A percentile compares a stretch with the other conserved stretches of the same genome.
Conservation (phyloP, 2,329 filamentous ascomycete genomes). For the Arachnomyces sp. region DNA sequence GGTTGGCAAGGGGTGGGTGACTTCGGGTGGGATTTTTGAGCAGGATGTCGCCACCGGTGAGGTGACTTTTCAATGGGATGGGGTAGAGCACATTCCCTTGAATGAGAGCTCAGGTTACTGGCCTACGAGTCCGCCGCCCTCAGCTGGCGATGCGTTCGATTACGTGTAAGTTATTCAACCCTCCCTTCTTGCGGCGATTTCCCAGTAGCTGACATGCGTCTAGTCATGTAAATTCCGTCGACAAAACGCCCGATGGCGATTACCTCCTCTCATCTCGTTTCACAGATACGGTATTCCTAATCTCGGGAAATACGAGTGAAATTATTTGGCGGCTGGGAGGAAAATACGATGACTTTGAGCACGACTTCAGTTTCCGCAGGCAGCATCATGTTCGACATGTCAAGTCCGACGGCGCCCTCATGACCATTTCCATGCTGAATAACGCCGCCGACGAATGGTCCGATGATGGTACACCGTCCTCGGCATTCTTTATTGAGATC, state of each 20-base stretch:
- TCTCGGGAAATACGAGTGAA: conserved; percentile 39
- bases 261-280: conserved; percentile 21
- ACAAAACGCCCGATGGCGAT: conserved; percentile 15
- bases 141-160: conserved; percentile 17
- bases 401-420: conserved; percentile 20
- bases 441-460: conserved; percentile 26
- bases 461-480: conserved; percentile 22
- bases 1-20: conserved; percentile 18
- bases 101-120: conserved; percentile 21
- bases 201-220: conserved; percentile 12
- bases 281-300: conserved; percentile 37
- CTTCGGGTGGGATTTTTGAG: conserved; percentile 27
- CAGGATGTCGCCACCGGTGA: conserved; percentile 25
- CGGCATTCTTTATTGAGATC: conserved; percentile 21
- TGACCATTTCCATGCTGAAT: conserved; percentile 27
- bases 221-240: no score
- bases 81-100: conserved; percentile 24
- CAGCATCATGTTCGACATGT: conserved; percentile 32
- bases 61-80: conserved; percentile 29
- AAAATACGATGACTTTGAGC: no score
- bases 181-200: not conserved
- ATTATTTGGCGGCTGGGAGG: conserved; percentile 38
- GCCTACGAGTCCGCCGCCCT: conserved; percentile 3
- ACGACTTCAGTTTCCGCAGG: conserved; percentile 18
- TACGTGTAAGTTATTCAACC: conserved; percentile 16